Evolutionary conservation across 2,329 filamentous ascomycete genomes (phyloP).

Genomic region (Byssothecium circinans): DNA sequence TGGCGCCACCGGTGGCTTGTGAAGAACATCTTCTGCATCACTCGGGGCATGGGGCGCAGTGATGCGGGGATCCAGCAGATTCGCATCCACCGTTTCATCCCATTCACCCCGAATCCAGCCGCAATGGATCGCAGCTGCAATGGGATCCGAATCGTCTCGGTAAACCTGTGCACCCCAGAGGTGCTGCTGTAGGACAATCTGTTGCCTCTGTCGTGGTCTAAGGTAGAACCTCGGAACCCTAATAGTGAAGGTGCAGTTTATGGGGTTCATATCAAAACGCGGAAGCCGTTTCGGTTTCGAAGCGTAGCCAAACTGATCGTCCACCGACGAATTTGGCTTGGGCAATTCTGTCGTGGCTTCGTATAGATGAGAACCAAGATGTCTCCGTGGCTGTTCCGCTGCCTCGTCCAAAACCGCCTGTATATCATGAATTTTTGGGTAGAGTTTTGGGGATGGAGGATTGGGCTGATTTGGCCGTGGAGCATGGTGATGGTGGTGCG

Average conservation of each 20-base stretch:
- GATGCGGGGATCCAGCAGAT: constrained; percentile 62
- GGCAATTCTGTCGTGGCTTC: constrained; percentile 62
- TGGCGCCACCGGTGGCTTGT: constrained; percentile 53
- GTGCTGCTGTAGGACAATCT: constrained; percentile 77
- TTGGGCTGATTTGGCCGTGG: constrained; percentile 28
- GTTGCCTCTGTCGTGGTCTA: constrained; percentile 68
- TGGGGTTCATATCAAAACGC: constrained; percentile 70
- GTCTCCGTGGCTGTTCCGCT: constrained; percentile 69
- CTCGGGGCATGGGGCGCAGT: constrained; percentile 47
- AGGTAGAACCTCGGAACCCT: constrained; percentile 83
- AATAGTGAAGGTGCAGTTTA: constrained; percentile 85
- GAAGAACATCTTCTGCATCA: constrained; percentile 47
- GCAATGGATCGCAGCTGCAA: constrained; percentile 89
- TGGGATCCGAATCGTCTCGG: constrained; percentile 90
- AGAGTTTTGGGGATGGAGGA: constrained; percentile 56
- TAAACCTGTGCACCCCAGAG: constrained; percentile 95
- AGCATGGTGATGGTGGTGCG: constrained; percentile 41
- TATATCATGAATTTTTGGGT: constrained; percentile 61
- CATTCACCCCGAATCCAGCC: constrained; percentile 92
- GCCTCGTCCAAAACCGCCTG: constrained; percentile 69
- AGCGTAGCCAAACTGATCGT: constrained; percentile 60
- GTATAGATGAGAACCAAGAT: constrained; percentile 85
- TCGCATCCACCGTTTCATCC: constrained; percentile 73
- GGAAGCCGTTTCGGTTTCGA: constrained; percentile 73
- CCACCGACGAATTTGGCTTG: constrained; percentile 44